Evolutionary conservation across 306 rosid genomes (phyloP), one percentile per base, ranked within the genome.

Genomic region (Parietaria judaica): DNA sequence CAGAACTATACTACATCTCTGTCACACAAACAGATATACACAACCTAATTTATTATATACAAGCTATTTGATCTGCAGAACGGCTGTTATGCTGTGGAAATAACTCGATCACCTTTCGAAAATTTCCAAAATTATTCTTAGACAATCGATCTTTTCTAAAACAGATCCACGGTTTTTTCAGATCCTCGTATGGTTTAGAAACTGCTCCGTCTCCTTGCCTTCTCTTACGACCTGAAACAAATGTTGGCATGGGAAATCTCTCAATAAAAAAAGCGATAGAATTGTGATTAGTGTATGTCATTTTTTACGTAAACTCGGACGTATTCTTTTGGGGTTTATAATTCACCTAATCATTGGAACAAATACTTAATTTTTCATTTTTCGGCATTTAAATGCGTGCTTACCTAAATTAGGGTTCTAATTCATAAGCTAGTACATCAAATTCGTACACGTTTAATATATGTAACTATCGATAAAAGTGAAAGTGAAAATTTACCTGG

Each of bases 151-250:
- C n/a, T n/a, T n/a, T n/a, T n/a, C n/a, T n/a, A n/a, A n/a, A n/a
- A n/a, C n/a, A n/a, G n/a, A n/a, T n/a, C n/a, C n/a, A n/a, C 61
- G 5, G 15, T 36, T 36, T 23, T 54, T 53, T 60, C 51, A 39
- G 56, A 43, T 9, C 48, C 61, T 35, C 39, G 61, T 36, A 55
- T 60, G 58, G 59, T 61, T 51, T 17, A 72, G 67, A 75, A 80
- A 80, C 72, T 72, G 63, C 66, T 76, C 77, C 43, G 79, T 72
- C 74, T 73, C 85, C 65, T 73, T 69, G 6, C 85, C 81, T 70
- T 80, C 79, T 56, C 72, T 76, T 67, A 73, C 63, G 60, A 80
- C 55, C 85, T 80, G 79, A 65, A 70, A 44, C 44, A 62, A 3
- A 54, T 37, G 45, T 51, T 43, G n/a, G n/a, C n/a, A n/a, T n/a